Percentiles rank a stretch among this genome's conserved stretches.
Evolutionary conservation across 75 land plant species (phyloP).

Genomic region (Cryptomeria japonica): DNA sequence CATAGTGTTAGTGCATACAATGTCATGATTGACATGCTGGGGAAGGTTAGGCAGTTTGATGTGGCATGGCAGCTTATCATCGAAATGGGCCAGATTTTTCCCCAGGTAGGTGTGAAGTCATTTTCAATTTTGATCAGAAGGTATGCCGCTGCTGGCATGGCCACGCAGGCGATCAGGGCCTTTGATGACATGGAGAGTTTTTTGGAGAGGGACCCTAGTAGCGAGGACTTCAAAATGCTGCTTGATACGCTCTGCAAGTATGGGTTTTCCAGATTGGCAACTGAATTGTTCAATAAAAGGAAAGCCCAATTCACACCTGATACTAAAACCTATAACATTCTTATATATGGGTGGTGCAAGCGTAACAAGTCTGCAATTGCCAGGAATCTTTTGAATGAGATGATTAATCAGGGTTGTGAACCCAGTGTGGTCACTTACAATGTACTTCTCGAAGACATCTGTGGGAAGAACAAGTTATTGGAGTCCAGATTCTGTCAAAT

Average conservation of each 20-base stretch:
- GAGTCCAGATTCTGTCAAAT: slow-evolving; percentile 44
- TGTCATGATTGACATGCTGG: slow-evolving; percentile 51
- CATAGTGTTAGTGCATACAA: slow-evolving; percentile 26
- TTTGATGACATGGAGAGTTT: slow-evolving; percentile 69
- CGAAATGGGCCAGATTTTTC: slow-evolving; percentile 36
- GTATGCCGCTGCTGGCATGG: slow-evolving; percentile 61
- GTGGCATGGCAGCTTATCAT: slow-evolving; percentile 67
- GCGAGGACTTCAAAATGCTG: slow-evolving; percentile 38
- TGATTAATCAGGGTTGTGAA: slow-evolving; percentile 54
- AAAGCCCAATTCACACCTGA: slow-evolving; percentile 27
- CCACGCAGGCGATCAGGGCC: slow-evolving; percentile 67
- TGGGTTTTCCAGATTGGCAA: slow-evolving; percentile 55
- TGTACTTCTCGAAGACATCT: slow-evolving; percentile 62
- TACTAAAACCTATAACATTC: slow-evolving; percentile 52
- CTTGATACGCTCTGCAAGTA: slow-evolving; percentile 76
- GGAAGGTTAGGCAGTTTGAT: slow-evolving; percentile 61
- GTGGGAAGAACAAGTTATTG: slow-evolving; percentile 49
- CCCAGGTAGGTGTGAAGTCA: slow-evolving; percentile 19
- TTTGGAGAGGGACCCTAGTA: slow-evolving; percentile 24
- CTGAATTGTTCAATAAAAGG: slow-evolving; percentile 57
- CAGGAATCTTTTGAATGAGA: slow-evolving; percentile 47
- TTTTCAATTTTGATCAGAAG: slow-evolving; percentile 60
- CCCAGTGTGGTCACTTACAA: slow-evolving; percentile 81
- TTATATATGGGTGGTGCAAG: slow-evolving; percentile 83
- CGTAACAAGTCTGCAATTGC: slow-evolving; percentile 46